Evolutionary conservation across 345 rosid species (phyloP).

Genomic region (Hevea brasiliensis): DNA sequence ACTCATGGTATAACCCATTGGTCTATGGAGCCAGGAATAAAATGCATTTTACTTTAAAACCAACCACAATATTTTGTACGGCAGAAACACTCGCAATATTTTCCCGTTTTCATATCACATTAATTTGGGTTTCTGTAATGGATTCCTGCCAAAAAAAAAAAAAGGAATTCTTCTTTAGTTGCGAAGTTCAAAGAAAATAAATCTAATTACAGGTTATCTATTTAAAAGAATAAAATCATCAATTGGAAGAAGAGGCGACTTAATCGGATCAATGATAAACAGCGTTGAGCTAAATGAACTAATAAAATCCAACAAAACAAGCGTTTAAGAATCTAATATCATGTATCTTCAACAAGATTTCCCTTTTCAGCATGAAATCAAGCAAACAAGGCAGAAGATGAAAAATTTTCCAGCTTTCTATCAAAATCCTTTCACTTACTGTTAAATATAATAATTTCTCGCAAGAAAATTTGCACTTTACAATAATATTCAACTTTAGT

Average conservation of each 20-base stretch:
- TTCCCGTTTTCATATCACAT: conserved; percentile 13
- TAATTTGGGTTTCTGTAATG: neutral
- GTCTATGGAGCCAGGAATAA: conserved; percentile 30
- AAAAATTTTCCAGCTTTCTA: neutral
- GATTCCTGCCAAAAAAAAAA: conserved; percentile 16
- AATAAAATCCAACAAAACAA: too few relatives aligned
- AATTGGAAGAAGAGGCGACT: too few relatives aligned
- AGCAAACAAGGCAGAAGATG: neutral
- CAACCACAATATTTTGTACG: conserved; percentile 9
- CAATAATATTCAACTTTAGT: neutral
- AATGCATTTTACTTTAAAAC: conserved; percentile 40
- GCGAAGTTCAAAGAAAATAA: neutral
- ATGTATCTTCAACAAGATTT: neutral
- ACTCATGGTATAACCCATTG: conserved; percentile 91
- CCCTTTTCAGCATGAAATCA: neutral
- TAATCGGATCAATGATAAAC: too few relatives aligned
- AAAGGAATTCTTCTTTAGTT: neutral
- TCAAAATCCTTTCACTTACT: neutral
- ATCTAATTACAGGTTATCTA: too few relatives aligned
- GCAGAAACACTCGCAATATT: conserved; percentile 16
- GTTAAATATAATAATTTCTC: neutral
- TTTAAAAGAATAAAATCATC: too few relatives aligned
- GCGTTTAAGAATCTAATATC: too few relatives aligned
- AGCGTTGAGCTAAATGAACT: too few relatives aligned
- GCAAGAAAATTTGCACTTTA: neutral